Evolutionary conservation across 352 stramenopile genomes (phyloP).

Genomic region (Phytophthora sansomeana): DNA sequence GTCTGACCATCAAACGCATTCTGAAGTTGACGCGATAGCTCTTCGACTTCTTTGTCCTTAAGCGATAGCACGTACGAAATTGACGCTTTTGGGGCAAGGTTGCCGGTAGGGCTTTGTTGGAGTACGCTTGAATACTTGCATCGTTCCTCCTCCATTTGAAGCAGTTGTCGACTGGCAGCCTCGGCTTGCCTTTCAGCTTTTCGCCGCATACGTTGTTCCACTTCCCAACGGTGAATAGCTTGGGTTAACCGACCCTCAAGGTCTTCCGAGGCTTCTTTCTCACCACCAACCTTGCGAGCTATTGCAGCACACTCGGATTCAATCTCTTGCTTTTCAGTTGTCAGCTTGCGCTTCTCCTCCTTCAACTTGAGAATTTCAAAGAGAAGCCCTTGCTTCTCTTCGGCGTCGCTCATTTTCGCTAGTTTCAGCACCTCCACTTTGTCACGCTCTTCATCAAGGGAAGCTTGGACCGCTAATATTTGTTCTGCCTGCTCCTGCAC

Average conservation of each 20-base stretch:
- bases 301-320: slow-evolving; percentile 31
- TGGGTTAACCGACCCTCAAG: slow-evolving; percentile 62
- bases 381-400: slow-evolving; percentile 57
- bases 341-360: slow-evolving; percentile 46
- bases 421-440: slow-evolving; percentile 34
- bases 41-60: slow-evolving; percentile 62
- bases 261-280: slow-evolving; percentile 65
- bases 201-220: slow-evolving; percentile 52
- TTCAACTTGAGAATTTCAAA: slow-evolving; percentile 60
- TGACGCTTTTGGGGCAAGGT: slow-evolving; percentile 36
- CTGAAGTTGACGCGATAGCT: slow-evolving; percentile 26
- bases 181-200: slow-evolving; percentile 53
- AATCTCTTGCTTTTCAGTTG: slow-evolving; percentile 41
- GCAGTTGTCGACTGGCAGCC: slow-evolving; percentile 38
- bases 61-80: slow-evolving; percentile 52
- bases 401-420: slow-evolving; percentile 32
- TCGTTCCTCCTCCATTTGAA: slow-evolving; percentile 64
- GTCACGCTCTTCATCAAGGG: slow-evolving; percentile 49
- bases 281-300: slow-evolving; percentile 47
- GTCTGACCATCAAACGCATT: slow-evolving; percentile 2
- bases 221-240: slow-evolving; percentile 60
- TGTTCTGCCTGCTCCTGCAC: slow-evolving; percentile 60
- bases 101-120: slow-evolving; percentile 47
- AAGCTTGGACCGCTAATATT: slow-evolving; percentile 53
- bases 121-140: slow-evolving; percentile 52